phyloP scores from a whole-genome alignment of 495 filamentous ascomycete species.

The Parmelia sp. region DNA sequence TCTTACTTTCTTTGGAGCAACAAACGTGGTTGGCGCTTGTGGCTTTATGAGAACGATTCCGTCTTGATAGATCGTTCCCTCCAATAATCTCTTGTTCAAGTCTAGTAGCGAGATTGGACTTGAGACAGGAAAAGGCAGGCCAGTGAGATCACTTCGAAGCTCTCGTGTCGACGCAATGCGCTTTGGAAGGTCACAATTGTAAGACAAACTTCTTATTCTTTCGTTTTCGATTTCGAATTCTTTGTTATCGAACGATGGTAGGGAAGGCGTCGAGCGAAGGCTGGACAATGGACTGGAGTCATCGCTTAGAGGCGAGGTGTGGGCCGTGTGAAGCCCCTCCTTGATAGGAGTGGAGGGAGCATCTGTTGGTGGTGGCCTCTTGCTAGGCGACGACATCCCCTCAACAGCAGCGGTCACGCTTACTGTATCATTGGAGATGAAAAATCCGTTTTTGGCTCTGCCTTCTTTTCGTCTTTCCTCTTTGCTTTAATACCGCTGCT shows the following conservation, averaged over 20 bases:
- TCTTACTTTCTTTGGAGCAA: not conserved
- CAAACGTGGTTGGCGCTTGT: not conserved
- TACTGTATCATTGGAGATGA: constrained; percentile 27
- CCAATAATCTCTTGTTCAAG: not conserved
- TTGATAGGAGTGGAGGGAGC: constrained; percentile 3
- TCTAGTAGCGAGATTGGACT: constrained; percentile 4
- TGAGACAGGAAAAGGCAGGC: not conserved
- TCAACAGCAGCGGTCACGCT: constrained; percentile 29
- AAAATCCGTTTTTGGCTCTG: constrained; percentile 20
- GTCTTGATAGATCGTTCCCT: not conserved
- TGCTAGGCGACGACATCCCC: constrained; percentile 20
- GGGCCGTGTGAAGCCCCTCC: not conserved
- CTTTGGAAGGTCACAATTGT: not conserved
- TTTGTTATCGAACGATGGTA: not conserved
- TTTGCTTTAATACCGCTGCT: not conserved
- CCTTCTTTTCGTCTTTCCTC: not conserved
- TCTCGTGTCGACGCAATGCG: not conserved
- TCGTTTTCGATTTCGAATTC: not conserved
- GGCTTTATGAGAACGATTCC: not conserved
- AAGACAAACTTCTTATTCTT: not conserved
- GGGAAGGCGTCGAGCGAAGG: constrained; percentile 5
- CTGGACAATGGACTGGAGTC: constrained; percentile 5
- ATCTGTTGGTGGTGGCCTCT: not conserved
- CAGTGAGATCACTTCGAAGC: not conserved
- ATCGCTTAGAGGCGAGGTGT: not conserved